Base-by-base conservation (phyloP, 2,329 filamentous ascomycete species). In the Talaromyces atroroseus region DNA sequence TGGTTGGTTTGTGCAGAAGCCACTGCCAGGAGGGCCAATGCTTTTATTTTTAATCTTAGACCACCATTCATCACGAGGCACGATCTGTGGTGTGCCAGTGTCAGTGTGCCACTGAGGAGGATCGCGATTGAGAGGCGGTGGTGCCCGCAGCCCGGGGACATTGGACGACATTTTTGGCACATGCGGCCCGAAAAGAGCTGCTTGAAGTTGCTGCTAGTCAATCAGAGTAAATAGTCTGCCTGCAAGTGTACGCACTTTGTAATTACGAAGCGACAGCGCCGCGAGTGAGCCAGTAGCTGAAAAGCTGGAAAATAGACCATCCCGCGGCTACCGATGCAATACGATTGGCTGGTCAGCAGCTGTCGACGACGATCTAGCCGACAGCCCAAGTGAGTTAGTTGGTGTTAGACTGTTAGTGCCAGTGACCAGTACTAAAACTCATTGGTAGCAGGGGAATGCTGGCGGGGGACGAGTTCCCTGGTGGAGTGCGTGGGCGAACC, bases 301-400 rank as follows among this genome's bases (percentile, higher is more conserved):
- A 20, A 54, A 26, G 40, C 40, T 44, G 40, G 46, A 49, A 32
- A 49, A 21, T 32, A 12, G 11, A 5, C 32, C 44, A 49, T 49
- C 46, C 52, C 52, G 52, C 52, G 26, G 36, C 32, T 54, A 54
- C 52, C 52, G 52, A 49, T 42, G 36, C n/a, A 54, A 54, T 49
- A 24, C 34, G 12, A 54, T 54, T 54, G 52, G 52, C 18, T 34
- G 23, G 23, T 54, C 52, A 42, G 2, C 2, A 18, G 10, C n/a
- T 16, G 20, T 20, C 38, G 18, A 42, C 26, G 34, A 5, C 40
- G 20, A 44, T 44, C 40, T 23, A 26, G 24, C 8, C 32, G 12
- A 16, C 14, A 2, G 5, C 12, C 32, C 11, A 16, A 36, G 32
- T 16, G 14, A 36, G 8, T 12, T 7, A 12, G 29, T 32, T 32